Conservation (phyloP, 225 moss, liverwort and hornwort species). For the Pleurozium schreberi region DNA sequence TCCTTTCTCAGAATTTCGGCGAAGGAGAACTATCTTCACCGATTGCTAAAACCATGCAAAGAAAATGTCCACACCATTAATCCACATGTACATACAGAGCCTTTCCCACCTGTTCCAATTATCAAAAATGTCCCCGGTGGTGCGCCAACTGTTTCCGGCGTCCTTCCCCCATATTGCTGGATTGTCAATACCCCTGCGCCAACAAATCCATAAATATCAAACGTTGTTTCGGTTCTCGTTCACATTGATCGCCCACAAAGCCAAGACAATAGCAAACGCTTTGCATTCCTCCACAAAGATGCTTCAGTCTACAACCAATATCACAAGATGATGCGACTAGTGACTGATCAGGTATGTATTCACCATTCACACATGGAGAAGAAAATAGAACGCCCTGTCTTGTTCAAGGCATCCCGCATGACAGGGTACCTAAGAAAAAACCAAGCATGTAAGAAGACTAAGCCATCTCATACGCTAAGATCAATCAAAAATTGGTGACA, state of each 20-base stretch:
- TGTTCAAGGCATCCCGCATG: slow-evolving; percentile 63
- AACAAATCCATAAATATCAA: neutral
- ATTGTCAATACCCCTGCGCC: slow-evolving; percentile 37
- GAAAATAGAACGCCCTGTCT: slow-evolving; percentile 49
- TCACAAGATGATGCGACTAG: neutral
- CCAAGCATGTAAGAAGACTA: neutral
- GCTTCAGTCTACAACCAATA: neutral
- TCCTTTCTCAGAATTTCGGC: neutral
- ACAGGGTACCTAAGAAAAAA: slow-evolving; percentile 29
- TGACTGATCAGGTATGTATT: neutral
- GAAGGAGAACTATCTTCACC: neutral
- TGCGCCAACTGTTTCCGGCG: slow-evolving; percentile 57
- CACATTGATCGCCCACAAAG: neutral
- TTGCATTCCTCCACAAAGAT: neutral
- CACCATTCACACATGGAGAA: slow-evolving; percentile 71
- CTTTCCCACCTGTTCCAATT: slow-evolving; percentile 33
- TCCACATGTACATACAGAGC: neutral
- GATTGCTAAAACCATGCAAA: neutral
- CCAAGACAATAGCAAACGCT: neutral
- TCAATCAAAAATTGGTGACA: neutral
- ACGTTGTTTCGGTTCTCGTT: neutral
- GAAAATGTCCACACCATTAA: neutral
- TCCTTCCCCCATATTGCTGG: slow-evolving; percentile 31
- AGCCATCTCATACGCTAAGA: neutral
- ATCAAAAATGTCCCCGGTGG: slow-evolving; percentile 50